Conservation (phyloP, 2,329 filamentous ascomycete genomes). For the Cladophialophora bantiana region DNA sequence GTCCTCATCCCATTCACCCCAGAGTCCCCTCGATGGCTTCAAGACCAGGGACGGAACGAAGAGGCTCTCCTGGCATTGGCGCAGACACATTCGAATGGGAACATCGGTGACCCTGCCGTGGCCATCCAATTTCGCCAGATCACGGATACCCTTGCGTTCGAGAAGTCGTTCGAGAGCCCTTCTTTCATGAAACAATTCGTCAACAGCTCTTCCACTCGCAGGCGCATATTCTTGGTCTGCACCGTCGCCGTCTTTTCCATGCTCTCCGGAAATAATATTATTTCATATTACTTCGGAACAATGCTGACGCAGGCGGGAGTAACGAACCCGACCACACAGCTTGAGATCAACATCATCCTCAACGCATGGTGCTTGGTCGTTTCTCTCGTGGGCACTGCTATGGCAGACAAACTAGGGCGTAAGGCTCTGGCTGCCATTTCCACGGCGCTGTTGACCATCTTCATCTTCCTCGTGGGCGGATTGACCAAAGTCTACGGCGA, state of each 20-base stretch:
- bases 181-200: slow-evolving; percentile 20
- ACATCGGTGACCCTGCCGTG: slow-evolving; percentile 25
- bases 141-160: slow-evolving; percentile 31
- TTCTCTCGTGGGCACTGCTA: slow-evolving; percentile 53
- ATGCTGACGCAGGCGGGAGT: slow-evolving; percentile 58
- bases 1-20: slow-evolving; percentile 54
- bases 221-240: slow-evolving; percentile 25
- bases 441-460: slow-evolving; percentile 47
- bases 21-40: slow-evolving; percentile 52
- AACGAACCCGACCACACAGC: slow-evolving; percentile 52
- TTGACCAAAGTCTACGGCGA: slow-evolving; percentile 55
- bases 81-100: slow-evolving; percentile 25
- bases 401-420: slow-evolving; percentile 54
- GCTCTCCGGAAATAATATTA: slow-evolving; percentile 35
- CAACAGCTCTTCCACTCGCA: slow-evolving; percentile 23
- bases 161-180: slow-evolving; percentile 23
- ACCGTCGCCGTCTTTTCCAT: slow-evolving; percentile 30
- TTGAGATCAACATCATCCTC: slow-evolving; percentile 59
- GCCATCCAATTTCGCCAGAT: slow-evolving; percentile 28
- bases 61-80: slow-evolving; percentile 37
- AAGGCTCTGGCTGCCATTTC: slow-evolving; percentile 51
- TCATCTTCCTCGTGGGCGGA: slow-evolving; percentile 60
- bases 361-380: slow-evolving; percentile 59
- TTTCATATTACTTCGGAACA: slow-evolving; percentile 50
- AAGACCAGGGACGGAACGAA: slow-evolving; percentile 35